phyloP scores from a whole-genome alignment of 2,329 filamentous ascomycete genomes.

The Colletotrichum sp. region DNA sequence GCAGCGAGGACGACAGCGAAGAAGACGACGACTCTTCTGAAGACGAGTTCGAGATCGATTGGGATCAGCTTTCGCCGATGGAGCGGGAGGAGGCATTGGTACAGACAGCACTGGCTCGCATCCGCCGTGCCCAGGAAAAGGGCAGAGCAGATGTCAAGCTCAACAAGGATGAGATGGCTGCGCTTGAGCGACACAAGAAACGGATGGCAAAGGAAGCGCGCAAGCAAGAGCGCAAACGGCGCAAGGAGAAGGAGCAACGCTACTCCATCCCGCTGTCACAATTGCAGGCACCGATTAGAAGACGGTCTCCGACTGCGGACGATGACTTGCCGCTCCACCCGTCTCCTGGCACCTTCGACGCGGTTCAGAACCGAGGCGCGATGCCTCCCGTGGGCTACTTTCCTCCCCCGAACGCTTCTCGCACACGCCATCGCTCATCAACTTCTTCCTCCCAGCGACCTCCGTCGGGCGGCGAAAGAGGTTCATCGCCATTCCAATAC shows the following conservation, averaged over 20 bases:
- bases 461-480: slow-evolving; percentile 37
- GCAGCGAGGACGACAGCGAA: slow-evolving; percentile 37
- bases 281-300: slow-evolving; percentile 48
- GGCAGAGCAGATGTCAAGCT: slow-evolving; percentile 83
- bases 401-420: slow-evolving; percentile 47
- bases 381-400: slow-evolving; percentile 59
- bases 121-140: slow-evolving; percentile 76
- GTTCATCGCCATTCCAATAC: slow-evolving; percentile 50
- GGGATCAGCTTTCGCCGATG: slow-evolving; percentile 60
- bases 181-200: slow-evolving; percentile 72
- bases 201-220: slow-evolving; percentile 57
- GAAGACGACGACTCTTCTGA: slow-evolving; percentile 35
- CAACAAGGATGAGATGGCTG: slow-evolving; percentile 79
- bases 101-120: slow-evolving; percentile 79
- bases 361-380: slow-evolving; percentile 37
- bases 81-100: slow-evolving; percentile 79
- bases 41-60: slow-evolving; percentile 46
- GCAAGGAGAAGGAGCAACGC: slow-evolving; percentile 49
- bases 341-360: slow-evolving; percentile 40
- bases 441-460: slow-evolving; percentile 45
- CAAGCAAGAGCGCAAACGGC: slow-evolving; percentile 40
- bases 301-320: slow-evolving; percentile 36
- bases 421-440: slow-evolving; percentile 46
- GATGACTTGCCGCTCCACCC: slow-evolving; percentile 43
- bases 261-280: slow-evolving; percentile 60